A percentile compares a stretch with the other conserved stretches of the same genome.
phyloP scores from a whole-genome alignment of 768 basidiomycete species.

The Kondoa malvinella region DNA sequence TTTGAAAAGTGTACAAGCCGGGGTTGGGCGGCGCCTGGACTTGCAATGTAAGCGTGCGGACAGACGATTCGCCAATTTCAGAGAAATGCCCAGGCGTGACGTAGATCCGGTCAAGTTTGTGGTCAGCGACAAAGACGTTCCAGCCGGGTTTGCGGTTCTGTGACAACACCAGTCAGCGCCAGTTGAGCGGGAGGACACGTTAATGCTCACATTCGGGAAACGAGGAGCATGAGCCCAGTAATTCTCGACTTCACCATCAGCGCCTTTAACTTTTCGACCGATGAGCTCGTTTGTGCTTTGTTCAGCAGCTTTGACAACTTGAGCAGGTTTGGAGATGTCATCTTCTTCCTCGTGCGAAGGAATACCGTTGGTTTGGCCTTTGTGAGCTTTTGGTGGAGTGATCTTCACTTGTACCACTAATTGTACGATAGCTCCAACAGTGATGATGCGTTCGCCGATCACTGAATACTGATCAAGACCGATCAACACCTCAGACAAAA shows the following conservation, averaged over 20 bases:
- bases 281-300: constrained; percentile 58
- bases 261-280: constrained; percentile 42
- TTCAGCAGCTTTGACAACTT: constrained; percentile 38
- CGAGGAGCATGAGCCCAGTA: constrained; percentile 67
- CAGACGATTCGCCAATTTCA: constrained; percentile 40
- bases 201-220: constrained; percentile 46
- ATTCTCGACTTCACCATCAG: constrained; percentile 24
- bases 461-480: constrained; percentile 30
- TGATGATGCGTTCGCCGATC: constrained; percentile 72
- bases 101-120: constrained; percentile 29
- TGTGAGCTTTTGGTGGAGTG: constrained; percentile 38
- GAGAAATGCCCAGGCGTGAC: constrained; percentile 34
- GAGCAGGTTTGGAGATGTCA: constrained; percentile 30
- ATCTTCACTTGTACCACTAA: constrained; percentile 69
- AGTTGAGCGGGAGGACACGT: neutral
- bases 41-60: constrained; percentile 71
- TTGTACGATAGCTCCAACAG: constrained; percentile 73
- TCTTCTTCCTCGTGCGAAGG: constrained; percentile 29
- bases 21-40: constrained; percentile 82
- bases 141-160: constrained; percentile 64
- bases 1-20: constrained; percentile 75
- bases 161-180: constrained; percentile 27
- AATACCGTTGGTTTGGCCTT: constrained; percentile 26
- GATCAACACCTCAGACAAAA: too few species aligned
- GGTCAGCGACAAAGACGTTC: constrained; percentile 42